A percentile compares a stretch with the other conserved stretches of the same genome.
Conservation (phyloP, 2,329 filamentous ascomycete species). For the Curvularia eragrostidis region DNA sequence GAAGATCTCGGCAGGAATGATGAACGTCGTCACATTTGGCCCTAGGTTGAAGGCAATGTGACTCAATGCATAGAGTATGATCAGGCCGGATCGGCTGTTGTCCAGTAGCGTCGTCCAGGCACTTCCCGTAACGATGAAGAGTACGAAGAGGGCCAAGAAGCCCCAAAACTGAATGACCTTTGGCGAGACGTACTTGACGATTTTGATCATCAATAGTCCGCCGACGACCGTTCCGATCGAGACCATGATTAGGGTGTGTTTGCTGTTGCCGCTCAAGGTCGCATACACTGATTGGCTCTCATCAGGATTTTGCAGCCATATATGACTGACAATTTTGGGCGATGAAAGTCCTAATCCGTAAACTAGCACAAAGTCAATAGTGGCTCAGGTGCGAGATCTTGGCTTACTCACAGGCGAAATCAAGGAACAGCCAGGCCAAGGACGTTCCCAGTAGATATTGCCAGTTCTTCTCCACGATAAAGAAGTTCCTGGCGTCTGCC, state of each 20-base stretch:
- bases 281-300: conserved; percentile 28
- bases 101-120: conserved; percentile 40
- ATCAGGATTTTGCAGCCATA: conserved; percentile 34
- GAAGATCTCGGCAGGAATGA: conserved; percentile 63
- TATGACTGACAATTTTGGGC: conserved; percentile 45
- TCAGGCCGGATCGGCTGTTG: conserved; percentile 32
- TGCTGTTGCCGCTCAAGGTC: conserved; percentile 38
- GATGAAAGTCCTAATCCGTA: conserved; percentile 48
- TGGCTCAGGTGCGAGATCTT: not conserved
- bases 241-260: conserved; percentile 45
- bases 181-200: conserved; percentile 44
- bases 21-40: conserved; percentile 48
- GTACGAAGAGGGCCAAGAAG: conserved; percentile 38
- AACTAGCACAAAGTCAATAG: conserved; percentile 17
- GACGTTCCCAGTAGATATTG: conserved; percentile 48
- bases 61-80: conserved; percentile 43
- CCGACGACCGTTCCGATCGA: conserved; percentile 44
- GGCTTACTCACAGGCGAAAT: conserved; percentile 40
- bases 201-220: conserved; percentile 42
- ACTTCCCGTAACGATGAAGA: conserved; percentile 45
- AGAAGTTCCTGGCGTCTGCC: conserved; percentile 43
- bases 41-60: conserved; percentile 48
- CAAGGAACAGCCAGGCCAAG: conserved; percentile 45
- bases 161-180: conserved; percentile 46
- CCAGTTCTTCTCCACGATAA: conserved; percentile 48